These are phyloP conservation scores for Starmerella davenportii DNA, from an alignment of 805 yeast species.

Conservation along the genomic window DNA sequence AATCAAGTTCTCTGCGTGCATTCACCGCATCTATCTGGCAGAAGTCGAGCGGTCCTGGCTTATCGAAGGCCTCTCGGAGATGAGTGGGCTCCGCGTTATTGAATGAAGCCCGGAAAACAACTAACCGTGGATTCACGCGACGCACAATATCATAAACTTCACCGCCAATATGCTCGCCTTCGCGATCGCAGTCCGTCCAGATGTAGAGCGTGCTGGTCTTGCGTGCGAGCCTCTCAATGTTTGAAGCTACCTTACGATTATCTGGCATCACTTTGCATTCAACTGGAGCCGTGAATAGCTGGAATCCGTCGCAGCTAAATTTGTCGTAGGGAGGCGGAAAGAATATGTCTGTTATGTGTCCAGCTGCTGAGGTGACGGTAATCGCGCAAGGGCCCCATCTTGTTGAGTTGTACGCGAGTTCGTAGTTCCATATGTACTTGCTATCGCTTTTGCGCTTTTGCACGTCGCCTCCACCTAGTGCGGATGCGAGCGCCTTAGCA, in stretches of 20 bases:
- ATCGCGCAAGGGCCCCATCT: slow-evolving; percentile 50
- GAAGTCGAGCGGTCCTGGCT: slow-evolving; percentile 46
- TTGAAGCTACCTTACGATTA: slow-evolving; percentile 36
- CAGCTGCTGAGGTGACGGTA: slow-evolving; percentile 83
- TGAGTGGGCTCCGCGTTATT: slow-evolving; percentile 71
- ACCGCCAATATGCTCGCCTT: slow-evolving; percentile 83
- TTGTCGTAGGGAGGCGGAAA: slow-evolving; percentile 45
- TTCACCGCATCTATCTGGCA: slow-evolving; percentile 66
- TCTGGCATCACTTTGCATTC: slow-evolving; percentile 26
- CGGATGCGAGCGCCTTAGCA: slow-evolving; percentile 61
- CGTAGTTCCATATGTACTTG: slow-evolving; percentile 63
- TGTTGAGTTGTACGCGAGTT: slow-evolving; percentile 51
- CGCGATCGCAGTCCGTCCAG: slow-evolving; percentile 98
- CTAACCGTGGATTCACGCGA: slow-evolving; percentile 31
- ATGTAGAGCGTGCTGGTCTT: slow-evolving; percentile 52
- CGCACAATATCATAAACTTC: slow-evolving; percentile 61
- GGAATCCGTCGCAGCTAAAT: slow-evolving; percentile 48
- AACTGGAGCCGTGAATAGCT: slow-evolving; percentile 56
- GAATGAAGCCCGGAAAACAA: slow-evolving; percentile 60
- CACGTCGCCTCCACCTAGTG: slow-evolving; percentile 56
- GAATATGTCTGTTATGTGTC: slow-evolving; percentile 55
- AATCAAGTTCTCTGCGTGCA: slow-evolving; percentile 71
- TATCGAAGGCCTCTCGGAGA: slow-evolving; percentile 52
- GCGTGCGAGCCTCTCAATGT: slow-evolving; percentile 50
- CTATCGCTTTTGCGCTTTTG: slow-evolving; percentile 31